Conservation (phyloP, 768 basidiomycete species). For the Amanita thiersii region DNA sequence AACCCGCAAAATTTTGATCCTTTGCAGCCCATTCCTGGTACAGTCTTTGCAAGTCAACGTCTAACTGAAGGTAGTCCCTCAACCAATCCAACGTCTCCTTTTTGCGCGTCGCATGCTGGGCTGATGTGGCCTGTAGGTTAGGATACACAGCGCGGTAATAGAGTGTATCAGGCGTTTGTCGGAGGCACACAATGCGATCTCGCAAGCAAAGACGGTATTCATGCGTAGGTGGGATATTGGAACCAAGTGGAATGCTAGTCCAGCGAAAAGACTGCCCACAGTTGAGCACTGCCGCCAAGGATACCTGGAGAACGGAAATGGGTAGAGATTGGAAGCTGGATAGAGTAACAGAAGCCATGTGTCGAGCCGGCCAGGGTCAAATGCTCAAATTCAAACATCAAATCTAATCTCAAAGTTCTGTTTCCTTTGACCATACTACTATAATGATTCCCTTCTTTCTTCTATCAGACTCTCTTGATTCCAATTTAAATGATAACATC, state of each 20-base stretch:
- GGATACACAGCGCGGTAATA: slow-evolving; percentile 71
- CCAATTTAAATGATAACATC: too few species aligned
- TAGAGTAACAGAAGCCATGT: slow-evolving; percentile 13
- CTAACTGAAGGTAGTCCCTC: slow-evolving; percentile 83
- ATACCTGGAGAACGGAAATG: slow-evolving; percentile 59
- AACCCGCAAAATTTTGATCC: slow-evolving; percentile 68
- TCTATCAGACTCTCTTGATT: too few species aligned
- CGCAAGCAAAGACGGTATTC: slow-evolving; percentile 77
- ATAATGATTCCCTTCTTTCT: too few species aligned
- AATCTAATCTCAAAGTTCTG: too few species aligned
- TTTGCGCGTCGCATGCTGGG: slow-evolving; percentile 30
- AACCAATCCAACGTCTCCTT: slow-evolving; percentile 71
- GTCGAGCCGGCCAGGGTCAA: too few species aligned
- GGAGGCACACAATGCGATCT: slow-evolving; percentile 79
- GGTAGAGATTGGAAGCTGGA: slow-evolving; percentile 51
- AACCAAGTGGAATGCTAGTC: slow-evolving; percentile 41
- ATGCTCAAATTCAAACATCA: too few species aligned
- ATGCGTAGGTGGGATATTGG: slow-evolving; percentile 8
- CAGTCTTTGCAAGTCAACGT: slow-evolving; percentile 58
- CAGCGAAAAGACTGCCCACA: slow-evolving; percentile 88
- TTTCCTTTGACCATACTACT: too few species aligned
- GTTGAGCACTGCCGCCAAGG: slow-evolving; percentile 68
- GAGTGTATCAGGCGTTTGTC: slow-evolving; percentile 59
- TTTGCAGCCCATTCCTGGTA: slow-evolving; percentile 69
- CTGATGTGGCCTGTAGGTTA: slow-evolving; percentile 25